Evolutionary conservation across 805 yeast species (phyloP).

Genomic region (Wickerhamiella brachini): DNA sequence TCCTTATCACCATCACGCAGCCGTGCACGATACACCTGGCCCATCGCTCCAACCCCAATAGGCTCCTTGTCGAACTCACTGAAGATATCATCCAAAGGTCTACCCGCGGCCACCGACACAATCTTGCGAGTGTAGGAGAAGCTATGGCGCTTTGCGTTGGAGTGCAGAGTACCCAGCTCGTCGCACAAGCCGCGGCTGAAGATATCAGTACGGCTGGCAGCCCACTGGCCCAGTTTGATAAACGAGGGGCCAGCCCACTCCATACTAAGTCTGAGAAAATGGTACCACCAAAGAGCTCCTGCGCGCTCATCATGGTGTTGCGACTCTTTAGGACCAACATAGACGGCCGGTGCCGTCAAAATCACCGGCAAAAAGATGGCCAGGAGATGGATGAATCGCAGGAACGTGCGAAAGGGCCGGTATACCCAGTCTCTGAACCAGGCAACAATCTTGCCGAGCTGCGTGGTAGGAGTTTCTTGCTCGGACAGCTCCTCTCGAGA

Average conservation of each 20-base stretch:
- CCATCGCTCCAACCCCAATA: constrained; percentile 96
- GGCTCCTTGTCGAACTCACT: constrained; percentile 65
- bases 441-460: constrained; percentile 3
- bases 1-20: constrained; percentile 25
- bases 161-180: constrained; percentile 64
- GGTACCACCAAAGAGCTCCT: constrained; percentile 65
- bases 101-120: constrained; percentile 45
- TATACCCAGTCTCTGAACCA: constrained; percentile 27
- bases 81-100: constrained; percentile 59
- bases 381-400: constrained; percentile 57
- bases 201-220: constrained; percentile 90
- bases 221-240: constrained; percentile 87
- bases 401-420: constrained; percentile 57
- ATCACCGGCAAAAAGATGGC: constrained; percentile 58
- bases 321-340: constrained; percentile 31
- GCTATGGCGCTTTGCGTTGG: constrained; percentile 67
- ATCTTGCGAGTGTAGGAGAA: constrained; percentile 44
- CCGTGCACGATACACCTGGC: constrained; percentile 79
- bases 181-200: constrained; percentile 69
- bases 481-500: background rate
- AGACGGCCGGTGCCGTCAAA: constrained; percentile 44
- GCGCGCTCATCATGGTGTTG: constrained; percentile 30
- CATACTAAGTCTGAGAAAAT: constrained; percentile 45
- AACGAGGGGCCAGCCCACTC: constrained; percentile 87
- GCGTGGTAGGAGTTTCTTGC: background rate